These are phyloP conservation scores for Solanum bukasovii DNA, from an alignment of 257 asterid genomes.

Conservation along the genomic window DNA sequence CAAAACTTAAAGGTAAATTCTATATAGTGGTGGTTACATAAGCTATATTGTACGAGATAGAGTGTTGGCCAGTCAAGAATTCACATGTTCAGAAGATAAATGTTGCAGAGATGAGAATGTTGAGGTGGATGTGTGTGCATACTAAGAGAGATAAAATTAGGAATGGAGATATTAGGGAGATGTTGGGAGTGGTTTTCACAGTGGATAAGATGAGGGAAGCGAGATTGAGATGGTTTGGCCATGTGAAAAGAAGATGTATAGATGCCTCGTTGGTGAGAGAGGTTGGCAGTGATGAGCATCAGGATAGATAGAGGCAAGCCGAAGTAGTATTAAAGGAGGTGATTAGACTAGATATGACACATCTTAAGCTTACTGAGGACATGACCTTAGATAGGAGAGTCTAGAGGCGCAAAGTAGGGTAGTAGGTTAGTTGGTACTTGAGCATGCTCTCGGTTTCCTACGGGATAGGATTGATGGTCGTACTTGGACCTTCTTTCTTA, in stretches of 20 bases:
- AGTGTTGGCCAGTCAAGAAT: not conserved
- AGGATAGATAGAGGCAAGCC: not conserved
- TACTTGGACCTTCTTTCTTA: not conserved
- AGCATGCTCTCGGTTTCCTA: not conserved
- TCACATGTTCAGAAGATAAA: not conserved
- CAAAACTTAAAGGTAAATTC: not conserved
- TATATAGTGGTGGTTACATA: not conserved
- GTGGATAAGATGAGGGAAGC: not conserved
- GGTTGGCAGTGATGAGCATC: not conserved
- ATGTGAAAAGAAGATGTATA: not conserved
- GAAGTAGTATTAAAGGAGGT: not conserved
- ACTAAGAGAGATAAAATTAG: not conserved
- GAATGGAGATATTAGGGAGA: not conserved
- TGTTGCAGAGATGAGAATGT: not conserved
- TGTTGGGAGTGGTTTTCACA: not conserved
- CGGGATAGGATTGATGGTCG: not conserved
- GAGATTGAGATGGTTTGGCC: not conserved
- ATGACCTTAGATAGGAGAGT: not conserved
- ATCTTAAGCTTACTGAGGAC: not conserved
- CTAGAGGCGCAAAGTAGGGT: not conserved
- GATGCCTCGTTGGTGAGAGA: not conserved
- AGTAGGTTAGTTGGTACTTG: not conserved
- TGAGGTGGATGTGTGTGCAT: not conserved
- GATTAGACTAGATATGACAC: not conserved
- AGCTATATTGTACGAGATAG: not conserved